Base-by-base conservation (phyloP, 2,329 filamentous ascomycete species). In the Colletotrichum limetticola region DNA sequence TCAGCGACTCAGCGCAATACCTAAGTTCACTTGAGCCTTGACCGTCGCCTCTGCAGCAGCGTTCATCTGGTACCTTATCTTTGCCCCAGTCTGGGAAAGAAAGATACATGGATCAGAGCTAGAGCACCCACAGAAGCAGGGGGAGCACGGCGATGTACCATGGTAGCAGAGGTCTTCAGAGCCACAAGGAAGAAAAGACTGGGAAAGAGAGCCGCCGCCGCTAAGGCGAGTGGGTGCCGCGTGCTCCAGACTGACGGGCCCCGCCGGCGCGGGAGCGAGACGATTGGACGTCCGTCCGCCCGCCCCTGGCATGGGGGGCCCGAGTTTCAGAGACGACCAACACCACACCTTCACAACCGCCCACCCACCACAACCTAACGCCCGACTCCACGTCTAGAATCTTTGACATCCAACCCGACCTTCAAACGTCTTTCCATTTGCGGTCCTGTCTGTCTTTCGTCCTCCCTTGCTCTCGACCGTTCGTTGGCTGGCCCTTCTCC, bases 241-340 rank as follows among this genome's bases (percentile, higher is more conserved):
- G 66, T 72, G 71, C 71, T 71, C 71, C 71, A 70, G 71, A 66
- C 37, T 37, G 49, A 24, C 52, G 24, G 49, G 66, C 32, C 70
- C 70, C 69, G 60, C 60, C 42, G 30, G 49, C 42, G 56, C 70
- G 70, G 70, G 55, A 69, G 46, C 22, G 42, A 56, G 46, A 57
- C 66, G 66, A 72, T 72, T 72, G 70, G 70, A 37, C 70, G 55
- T 28, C 55, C 60, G 58, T 22, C 59, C 66, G 57, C 46, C 70
- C 60, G 46, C 46, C 60, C 52, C 60, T 70, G 71, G 56, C 71
- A 71, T 70, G 16, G 37, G 37, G 37, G 71, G 66, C 49, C 71
- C 60, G 66, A 66, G 71, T 72, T 72, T 72, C 71, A 58, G 64
- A 72, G 70, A 53, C 52, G 24, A 57, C 32, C 7, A 22, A 22